Percentiles rank a stretch among this genome's conserved stretches.
These are phyloP conservation scores for Tetrahymena elliotti DNA, from an alignment of 73 alveolate species.

Conservation along the genomic window DNA sequence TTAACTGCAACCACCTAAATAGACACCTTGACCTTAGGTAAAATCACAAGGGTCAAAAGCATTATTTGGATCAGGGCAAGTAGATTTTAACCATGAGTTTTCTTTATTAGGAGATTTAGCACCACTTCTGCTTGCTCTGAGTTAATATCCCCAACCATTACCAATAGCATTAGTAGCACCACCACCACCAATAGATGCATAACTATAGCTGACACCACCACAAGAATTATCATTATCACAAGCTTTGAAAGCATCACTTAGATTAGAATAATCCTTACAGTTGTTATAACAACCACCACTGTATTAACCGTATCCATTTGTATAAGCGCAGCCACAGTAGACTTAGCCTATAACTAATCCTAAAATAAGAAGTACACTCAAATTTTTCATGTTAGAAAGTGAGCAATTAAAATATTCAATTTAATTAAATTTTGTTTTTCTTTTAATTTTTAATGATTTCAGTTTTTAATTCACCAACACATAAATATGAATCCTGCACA, in stretches of 20 bases:
- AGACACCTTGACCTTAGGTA: background rate
- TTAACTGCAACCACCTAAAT: background rate
- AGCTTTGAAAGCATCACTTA: background rate
- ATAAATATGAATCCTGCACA: background rate
- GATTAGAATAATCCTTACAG: background rate
- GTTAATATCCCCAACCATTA: background rate
- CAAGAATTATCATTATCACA: background rate
- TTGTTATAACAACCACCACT: background rate
- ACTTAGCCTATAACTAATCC: background rate
- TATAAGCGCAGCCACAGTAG: background rate
- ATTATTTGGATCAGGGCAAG: background rate
- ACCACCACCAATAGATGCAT: background rate
- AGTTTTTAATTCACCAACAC: background rate
- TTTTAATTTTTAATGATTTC: background rate
- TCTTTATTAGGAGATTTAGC: background rate
- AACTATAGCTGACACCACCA: background rate
- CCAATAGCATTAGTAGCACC: background rate
- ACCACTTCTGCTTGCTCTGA: background rate
- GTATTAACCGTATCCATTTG: background rate
- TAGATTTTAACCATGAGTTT: background rate
- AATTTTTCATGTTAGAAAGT: background rate
- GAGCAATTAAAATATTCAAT: background rate
- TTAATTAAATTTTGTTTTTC: too few relatives aligned
- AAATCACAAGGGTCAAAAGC: background rate
- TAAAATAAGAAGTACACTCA: background rate